phyloP scores from a whole-genome alignment of 2,329 filamentous ascomycete species.

The Neofusicoccum laricinum region DNA sequence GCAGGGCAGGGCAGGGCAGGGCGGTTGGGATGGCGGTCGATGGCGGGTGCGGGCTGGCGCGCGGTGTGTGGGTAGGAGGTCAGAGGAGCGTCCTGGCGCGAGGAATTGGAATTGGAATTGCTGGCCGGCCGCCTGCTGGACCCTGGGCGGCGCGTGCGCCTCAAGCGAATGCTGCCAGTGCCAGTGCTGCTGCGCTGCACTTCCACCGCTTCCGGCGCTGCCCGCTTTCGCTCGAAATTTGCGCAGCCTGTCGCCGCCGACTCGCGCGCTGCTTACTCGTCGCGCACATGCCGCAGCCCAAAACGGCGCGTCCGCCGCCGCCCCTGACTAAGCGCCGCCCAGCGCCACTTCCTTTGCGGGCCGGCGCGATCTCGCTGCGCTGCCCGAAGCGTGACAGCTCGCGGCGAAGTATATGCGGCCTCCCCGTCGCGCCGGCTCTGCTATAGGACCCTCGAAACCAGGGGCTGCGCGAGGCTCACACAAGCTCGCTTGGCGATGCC shows the following conservation, averaged over 20 bases:
- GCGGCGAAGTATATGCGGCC: slow-evolving; percentile 4
- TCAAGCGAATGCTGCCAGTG: not conserved
- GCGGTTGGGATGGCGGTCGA: not conserved
- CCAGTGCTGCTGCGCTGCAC: not conserved
- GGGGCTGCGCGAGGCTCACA: slow-evolving; percentile 1
- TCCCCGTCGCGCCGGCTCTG: not conserved
- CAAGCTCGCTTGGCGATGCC: not conserved
- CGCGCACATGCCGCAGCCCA: not conserved
- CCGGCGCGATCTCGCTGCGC: not conserved
- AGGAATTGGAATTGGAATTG: not conserved
- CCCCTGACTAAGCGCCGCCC: slow-evolving; percentile 1
- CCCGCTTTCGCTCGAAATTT: not conserved
- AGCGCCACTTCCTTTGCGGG: not conserved
- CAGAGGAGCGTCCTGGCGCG: not conserved
- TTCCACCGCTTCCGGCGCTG: not conserved
- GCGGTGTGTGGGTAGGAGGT: not conserved
- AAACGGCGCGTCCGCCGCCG: not conserved
- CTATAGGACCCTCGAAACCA: slow-evolving; percentile 5
- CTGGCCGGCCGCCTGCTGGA: not conserved
- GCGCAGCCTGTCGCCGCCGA: not conserved
- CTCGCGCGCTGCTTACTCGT: not conserved
- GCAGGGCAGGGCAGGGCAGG: not conserved
- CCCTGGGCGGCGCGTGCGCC: not conserved
- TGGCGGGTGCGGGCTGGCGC: not conserved
- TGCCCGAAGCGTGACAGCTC: not conserved